Evolutionary conservation across 495 filamentous ascomycete species (phyloP).

Genomic region (Penicillium antarcticum): DNA sequence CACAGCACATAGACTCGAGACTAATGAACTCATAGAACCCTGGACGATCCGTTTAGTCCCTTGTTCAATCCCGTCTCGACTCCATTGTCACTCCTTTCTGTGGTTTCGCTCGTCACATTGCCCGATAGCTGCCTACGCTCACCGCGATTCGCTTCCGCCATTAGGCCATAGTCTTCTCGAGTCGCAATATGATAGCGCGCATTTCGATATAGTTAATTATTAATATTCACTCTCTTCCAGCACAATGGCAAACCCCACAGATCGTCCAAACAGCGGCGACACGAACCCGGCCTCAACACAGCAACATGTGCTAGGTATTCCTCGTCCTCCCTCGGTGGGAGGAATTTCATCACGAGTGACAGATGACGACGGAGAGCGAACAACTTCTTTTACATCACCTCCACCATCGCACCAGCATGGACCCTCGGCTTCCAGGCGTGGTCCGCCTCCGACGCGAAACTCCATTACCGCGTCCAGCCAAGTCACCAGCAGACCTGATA

Average conservation of each 20-base stretch:
- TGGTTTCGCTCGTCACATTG: conserved; percentile 1
- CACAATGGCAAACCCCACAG: conserved; percentile 27
- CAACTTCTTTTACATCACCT: conserved; percentile 40
- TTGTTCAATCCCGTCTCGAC: conserved; percentile 3
- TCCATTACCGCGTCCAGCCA: conserved; percentile 34
- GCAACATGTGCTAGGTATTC: conserved; percentile 39
- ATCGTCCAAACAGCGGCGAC: conserved; percentile 26
- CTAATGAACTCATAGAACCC: conserved; percentile 7
- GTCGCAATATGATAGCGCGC: conserved; percentile 21
- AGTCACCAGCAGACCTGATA: conserved; percentile 52
- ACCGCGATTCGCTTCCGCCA: neutral
- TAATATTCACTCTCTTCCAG: neutral
- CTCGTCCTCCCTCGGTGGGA: conserved; percentile 44
- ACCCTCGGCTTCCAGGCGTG: conserved; percentile 47
- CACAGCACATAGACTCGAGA: neutral
- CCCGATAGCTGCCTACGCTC: neutral
- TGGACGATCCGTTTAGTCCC: conserved; percentile 2
- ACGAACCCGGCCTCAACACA: conserved; percentile 18
- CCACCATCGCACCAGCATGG: conserved; percentile 43
- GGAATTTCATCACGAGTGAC: conserved; percentile 86
- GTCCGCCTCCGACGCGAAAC: conserved; percentile 37
- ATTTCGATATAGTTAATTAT: conserved; percentile 10
- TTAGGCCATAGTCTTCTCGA: neutral
- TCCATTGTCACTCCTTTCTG: conserved; percentile 17
- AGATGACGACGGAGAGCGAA: conserved; percentile 55